Conservation (phyloP, 345 rosid species). For the Populus pruinosa region DNA sequence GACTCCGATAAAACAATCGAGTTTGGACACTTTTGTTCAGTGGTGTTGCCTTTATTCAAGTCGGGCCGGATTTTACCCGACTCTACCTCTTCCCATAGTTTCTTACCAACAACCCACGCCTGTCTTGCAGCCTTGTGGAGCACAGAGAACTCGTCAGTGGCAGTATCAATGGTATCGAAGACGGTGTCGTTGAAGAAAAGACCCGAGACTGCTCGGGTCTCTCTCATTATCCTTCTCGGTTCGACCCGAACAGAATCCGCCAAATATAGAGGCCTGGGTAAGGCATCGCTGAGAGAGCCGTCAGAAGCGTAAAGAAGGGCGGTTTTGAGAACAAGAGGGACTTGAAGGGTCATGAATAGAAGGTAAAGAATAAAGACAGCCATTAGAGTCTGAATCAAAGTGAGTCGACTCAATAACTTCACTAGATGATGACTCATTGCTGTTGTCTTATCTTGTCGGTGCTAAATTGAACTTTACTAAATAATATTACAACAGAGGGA, state of each 20-base stretch:
- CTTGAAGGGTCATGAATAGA: slow-evolving; percentile 44
- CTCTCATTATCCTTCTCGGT: slow-evolving; percentile 19
- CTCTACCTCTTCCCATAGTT: slow-evolving; percentile 66
- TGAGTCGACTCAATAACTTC: slow-evolving; percentile 43
- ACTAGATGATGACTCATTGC: slow-evolving; percentile 35
- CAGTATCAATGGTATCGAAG: slow-evolving; percentile 9
- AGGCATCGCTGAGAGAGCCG: slow-evolving; percentile 25
- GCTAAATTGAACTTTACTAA: background rate
- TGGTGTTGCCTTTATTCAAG: slow-evolving; percentile 24
- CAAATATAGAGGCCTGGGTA: slow-evolving; percentile 30
- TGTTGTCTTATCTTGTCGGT: background rate
- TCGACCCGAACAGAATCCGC: background rate
- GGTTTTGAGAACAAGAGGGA: slow-evolving; percentile 43
- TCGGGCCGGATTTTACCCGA: slow-evolving; percentile 43
- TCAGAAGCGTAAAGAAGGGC: slow-evolving; percentile 23
- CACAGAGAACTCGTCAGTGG: slow-evolving; percentile 25
- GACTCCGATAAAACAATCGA: slow-evolving; percentile 61
- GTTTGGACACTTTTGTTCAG: slow-evolving; percentile 41
- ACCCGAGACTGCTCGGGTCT: slow-evolving; percentile 8
- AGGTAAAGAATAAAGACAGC: slow-evolving; percentile 37
- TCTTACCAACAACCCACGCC: slow-evolving; percentile 68
- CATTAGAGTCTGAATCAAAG: slow-evolving; percentile 37
- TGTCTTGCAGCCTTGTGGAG: slow-evolving; percentile 65
- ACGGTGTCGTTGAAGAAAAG: slow-evolving; percentile 20
- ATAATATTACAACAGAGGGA: too few species aligned